Base-by-base conservation (phyloP, 129 eudicot genomes). In the Flaveria brownii region DNA sequence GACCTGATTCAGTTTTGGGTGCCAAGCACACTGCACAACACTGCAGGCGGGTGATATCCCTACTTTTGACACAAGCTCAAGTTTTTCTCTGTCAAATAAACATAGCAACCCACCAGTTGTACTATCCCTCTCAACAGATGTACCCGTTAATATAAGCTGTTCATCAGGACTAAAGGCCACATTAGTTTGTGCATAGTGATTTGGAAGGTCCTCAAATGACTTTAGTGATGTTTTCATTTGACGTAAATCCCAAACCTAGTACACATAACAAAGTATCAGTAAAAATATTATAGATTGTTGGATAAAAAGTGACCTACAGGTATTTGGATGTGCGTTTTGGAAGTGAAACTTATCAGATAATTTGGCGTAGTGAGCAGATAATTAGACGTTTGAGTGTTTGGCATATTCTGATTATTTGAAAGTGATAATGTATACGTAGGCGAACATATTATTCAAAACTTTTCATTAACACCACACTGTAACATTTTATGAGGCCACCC, bases 11-110 rank as follows among this genome's bases (percentile, higher is more conserved):
- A 95, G 68, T 80, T 88, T 95, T 33, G 99, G 97, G 80, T 95
- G 99, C 99, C 99, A 95, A 76, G 89, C 88, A 83, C 99, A 91
- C 78, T 95, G 97, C 26, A 95, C 99, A 28, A 95, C 97, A 70
- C 99, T 95, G 72, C 78, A 80, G 6, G 89, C 84, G 33, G 97
- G 89, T 41, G 99, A 91, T 78, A 95, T 91, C 61, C 99, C 99
- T 26, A 95, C 90, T 78, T 85, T 95, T 41, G 99, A 91, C 3
- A 91, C 97, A 28, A 95, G 85, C 80, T 95, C 99, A 33, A 95
- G 91, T 74, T 91, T 95, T 33, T 45, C 72, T 46, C 95, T 79
- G 66, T 95, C 97, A 83, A 75, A 95, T 52, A 95, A 83, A 78
- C 99, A 95, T 61, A 95, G 84, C 87, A 91, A 74, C 47, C 99